phyloP scores from a whole-genome alignment of 179 eudicot species.

The Pouteria campechiana region DNA sequence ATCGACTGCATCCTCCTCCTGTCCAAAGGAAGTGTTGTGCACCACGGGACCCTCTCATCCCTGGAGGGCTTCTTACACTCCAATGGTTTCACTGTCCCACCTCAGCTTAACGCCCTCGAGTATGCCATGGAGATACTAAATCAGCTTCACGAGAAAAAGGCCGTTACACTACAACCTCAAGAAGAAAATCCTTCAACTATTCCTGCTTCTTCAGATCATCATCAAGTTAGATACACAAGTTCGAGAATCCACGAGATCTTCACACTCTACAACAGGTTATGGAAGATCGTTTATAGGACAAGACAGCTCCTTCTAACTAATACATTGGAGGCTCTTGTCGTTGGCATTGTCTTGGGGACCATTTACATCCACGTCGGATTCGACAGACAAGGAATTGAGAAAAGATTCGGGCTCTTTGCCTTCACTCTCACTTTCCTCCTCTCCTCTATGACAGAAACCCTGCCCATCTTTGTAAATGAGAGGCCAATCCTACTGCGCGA shows the following conservation, averaged over 20 bases:
- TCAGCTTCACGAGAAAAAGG: slow-evolving; percentile 22
- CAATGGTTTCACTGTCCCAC: slow-evolving; percentile 64
- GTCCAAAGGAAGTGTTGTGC: slow-evolving; percentile 62
- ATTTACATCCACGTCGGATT: slow-evolving; percentile 73
- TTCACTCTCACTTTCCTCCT: slow-evolving; percentile 89
- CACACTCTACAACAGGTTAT: slow-evolving; percentile 50
- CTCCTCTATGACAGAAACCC: slow-evolving; percentile 85
- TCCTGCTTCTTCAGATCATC: neutral
- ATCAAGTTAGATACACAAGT: slow-evolving; percentile 42
- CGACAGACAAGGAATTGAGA: slow-evolving; percentile 66
- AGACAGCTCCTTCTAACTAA: slow-evolving; percentile 72
- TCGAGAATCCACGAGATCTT: slow-evolving; percentile 64
- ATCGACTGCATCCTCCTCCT: slow-evolving; percentile 54
- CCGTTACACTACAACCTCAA: slow-evolving; percentile 2
- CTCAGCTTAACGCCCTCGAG: slow-evolving; percentile 80
- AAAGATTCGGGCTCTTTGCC: slow-evolving; percentile 81
- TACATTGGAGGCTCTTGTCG: slow-evolving; percentile 64
- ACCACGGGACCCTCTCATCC: slow-evolving; percentile 64
- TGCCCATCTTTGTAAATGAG: slow-evolving; percentile 82
- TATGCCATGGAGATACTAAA: slow-evolving; percentile 74
- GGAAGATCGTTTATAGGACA: slow-evolving; percentile 78
- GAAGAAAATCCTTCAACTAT: neutral
- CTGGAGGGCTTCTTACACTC: slow-evolving; percentile 35
- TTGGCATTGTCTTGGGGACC: slow-evolving; percentile 85
- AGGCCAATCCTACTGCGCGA: slow-evolving; percentile 74